phyloP scores from a whole-genome alignment of 495 filamentous ascomycete genomes.

The Usnea hakonensis region DNA sequence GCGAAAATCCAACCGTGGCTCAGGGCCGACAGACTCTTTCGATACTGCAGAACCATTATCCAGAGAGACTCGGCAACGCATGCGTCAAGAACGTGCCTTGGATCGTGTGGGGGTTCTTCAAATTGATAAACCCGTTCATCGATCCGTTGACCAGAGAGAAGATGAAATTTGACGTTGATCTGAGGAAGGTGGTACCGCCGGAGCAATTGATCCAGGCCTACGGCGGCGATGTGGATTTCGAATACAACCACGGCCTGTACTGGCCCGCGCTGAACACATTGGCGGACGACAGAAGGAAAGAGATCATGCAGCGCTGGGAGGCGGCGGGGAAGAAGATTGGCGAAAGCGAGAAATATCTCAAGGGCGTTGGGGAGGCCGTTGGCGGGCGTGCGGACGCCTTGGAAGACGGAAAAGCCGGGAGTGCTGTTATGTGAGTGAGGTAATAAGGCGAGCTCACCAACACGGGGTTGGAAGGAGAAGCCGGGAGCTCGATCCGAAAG shows the following conservation, averaged over 20 bases:
- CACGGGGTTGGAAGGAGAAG: neutral
- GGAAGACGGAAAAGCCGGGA: neutral
- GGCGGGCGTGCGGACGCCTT: neutral
- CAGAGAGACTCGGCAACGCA: slow-evolving; percentile 82
- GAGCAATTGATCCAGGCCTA: slow-evolving; percentile 63
- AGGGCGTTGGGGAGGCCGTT: slow-evolving; percentile 46
- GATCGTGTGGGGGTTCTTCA: slow-evolving; percentile 85
- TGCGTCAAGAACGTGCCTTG: slow-evolving; percentile 78
- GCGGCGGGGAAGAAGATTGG: slow-evolving; percentile 70
- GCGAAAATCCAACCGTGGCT: slow-evolving; percentile 65
- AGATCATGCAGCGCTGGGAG: slow-evolving; percentile 63
- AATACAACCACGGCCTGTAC: slow-evolving; percentile 76
- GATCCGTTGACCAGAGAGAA: slow-evolving; percentile 87
- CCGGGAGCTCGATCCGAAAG: neutral
- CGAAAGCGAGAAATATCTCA: slow-evolving; percentile 74
- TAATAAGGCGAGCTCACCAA: neutral
- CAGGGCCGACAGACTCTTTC: slow-evolving; percentile 71
- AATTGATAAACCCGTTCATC: slow-evolving; percentile 90
- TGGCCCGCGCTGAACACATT: slow-evolving; percentile 77
- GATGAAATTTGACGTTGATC: slow-evolving; percentile 89
- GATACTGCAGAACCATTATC: slow-evolving; percentile 92
- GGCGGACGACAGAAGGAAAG: slow-evolving; percentile 50
- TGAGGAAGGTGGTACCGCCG: slow-evolving; percentile 65
- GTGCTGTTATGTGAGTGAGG: neutral
- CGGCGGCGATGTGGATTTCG: slow-evolving; percentile 53